A percentile compares a stretch with the other conserved stretches of the same genome.
Conservation (phyloP, 306 rosid genomes). For the Sphenostylis stenocarpa region DNA sequence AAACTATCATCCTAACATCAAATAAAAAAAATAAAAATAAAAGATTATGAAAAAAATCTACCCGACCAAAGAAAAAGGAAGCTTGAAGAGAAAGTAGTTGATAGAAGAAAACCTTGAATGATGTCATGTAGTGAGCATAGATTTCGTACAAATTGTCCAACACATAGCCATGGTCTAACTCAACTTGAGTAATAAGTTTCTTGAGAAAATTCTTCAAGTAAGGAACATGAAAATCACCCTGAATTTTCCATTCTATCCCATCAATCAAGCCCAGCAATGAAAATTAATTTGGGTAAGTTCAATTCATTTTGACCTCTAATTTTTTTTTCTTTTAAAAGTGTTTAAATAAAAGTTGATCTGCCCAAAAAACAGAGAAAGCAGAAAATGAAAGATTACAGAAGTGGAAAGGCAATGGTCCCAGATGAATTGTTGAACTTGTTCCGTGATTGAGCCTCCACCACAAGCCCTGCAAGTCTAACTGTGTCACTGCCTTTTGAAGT, state of each 20-base stretch:
- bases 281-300: neutral
- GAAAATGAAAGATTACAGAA: constrained; percentile 35
- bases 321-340: too few species aligned
- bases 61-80: neutral
- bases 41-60: constrained; percentile 33
- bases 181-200: constrained; percentile 77
- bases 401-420: constrained; percentile 66
- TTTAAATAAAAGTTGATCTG: too few species aligned
- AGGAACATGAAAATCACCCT: constrained; percentile 63
- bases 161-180: constrained; percentile 52
- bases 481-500: neutral
- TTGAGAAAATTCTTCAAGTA: constrained; percentile 74
- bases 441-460: constrained; percentile 69
- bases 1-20: constrained; percentile 49
- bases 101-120: constrained; percentile 56
- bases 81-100: neutral
- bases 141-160: constrained; percentile 70
- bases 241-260: constrained; percentile 25
- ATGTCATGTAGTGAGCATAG: constrained; percentile 66
- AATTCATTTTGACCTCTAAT: too few species aligned
- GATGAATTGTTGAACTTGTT: constrained; percentile 69
- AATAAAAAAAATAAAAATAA: neutral
- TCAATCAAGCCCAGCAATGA: neutral
- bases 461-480: constrained; percentile 45
- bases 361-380: neutral